A percentile compares a stretch with the other conserved stretches of the same genome.
phyloP scores from a whole-genome alignment of 2,329 filamentous ascomycete genomes.

The Teratosphaeria pseudoeucalypti region DNA sequence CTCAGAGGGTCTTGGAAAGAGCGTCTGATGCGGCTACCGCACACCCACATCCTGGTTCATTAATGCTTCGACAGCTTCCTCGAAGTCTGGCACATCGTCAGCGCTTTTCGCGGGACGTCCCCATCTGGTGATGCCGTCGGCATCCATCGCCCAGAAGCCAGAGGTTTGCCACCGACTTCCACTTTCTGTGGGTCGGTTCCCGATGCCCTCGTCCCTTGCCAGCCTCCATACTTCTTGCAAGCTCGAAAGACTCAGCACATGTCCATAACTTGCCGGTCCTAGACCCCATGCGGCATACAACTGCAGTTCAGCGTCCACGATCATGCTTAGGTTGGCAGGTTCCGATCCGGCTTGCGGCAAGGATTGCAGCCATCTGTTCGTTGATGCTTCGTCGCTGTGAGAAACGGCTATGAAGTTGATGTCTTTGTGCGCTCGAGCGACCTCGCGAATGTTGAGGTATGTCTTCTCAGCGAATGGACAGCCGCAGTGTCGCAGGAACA shows the following conservation, averaged over 20 bases:
- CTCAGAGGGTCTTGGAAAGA: no score
- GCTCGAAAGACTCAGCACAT: constrained; percentile 50
- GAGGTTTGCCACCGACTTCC: constrained; percentile 59
- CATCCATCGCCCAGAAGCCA: constrained; percentile 54
- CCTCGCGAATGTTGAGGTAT: constrained; percentile 41
- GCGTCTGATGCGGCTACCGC: no score
- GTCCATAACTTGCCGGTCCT: constrained; percentile 50
- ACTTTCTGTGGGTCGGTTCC: constrained; percentile 54
- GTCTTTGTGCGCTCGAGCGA: constrained; percentile 41
- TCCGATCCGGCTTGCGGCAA: constrained; percentile 37
- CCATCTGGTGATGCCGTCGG: constrained; percentile 44
- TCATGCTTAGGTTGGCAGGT: constrained; percentile 46
- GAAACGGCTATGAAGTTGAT: constrained; percentile 53
- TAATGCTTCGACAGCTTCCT: constrained; percentile 31
- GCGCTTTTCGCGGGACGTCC: constrained; percentile 34
- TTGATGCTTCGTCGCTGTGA: constrained; percentile 45
- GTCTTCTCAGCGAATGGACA: constrained; percentile 53
- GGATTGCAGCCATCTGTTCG: constrained; percentile 46
- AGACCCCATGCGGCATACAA: constrained; percentile 58
- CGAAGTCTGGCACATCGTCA: constrained; percentile 46
- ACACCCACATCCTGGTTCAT: no score
- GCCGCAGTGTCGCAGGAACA: constrained; percentile 63
- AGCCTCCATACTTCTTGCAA: constrained; percentile 49
- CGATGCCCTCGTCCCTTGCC: constrained; percentile 53
- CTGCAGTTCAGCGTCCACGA: constrained; percentile 51